phyloP scores from a whole-genome alignment of 2,329 filamentous ascomycete species.

The Penicillium occitanis region DNA sequence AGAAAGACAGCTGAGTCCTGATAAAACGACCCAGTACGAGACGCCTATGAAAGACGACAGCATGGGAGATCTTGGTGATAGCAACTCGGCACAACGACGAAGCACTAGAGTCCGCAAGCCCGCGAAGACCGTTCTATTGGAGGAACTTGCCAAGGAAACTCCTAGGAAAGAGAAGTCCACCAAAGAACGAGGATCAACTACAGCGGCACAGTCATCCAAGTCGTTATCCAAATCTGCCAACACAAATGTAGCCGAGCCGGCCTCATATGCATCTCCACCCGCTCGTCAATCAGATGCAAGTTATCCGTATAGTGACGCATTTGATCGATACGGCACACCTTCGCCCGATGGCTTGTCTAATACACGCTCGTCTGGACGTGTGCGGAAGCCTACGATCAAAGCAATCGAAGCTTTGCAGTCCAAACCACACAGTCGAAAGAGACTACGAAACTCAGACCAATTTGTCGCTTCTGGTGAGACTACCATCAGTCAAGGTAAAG shows the following conservation, averaged over 20 bases:
- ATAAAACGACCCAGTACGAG: conserved; percentile 7
- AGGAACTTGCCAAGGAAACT: conserved; percentile 8
- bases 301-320: not conserved
- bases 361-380: conserved; percentile 30
- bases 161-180: conserved; percentile 7
- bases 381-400: conserved; percentile 33
- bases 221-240: not conserved
- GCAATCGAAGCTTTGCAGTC: conserved; percentile 31
- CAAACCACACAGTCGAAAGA: conserved; percentile 23
- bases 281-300: conserved; percentile 3
- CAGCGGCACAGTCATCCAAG: not conserved
- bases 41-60: conserved; percentile 11
- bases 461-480: not conserved
- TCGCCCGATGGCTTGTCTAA: conserved; percentile 24
- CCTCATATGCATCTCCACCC: not conserved
- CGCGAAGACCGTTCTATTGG: conserved; percentile 1
- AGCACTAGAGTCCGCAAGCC: conserved; percentile 21
- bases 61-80: not conserved
- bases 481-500: not conserved
- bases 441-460: conserved; percentile 20
- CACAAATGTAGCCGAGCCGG: not conserved
- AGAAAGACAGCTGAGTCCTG: conserved; percentile 9
- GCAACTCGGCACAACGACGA: conserved; percentile 17
- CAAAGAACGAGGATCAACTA: conserved; percentile 1
- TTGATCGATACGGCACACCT: conserved; percentile 23